Base-by-base conservation (phyloP, 495 filamentous ascomycete species). In the Trichoderma parareesei region DNA sequence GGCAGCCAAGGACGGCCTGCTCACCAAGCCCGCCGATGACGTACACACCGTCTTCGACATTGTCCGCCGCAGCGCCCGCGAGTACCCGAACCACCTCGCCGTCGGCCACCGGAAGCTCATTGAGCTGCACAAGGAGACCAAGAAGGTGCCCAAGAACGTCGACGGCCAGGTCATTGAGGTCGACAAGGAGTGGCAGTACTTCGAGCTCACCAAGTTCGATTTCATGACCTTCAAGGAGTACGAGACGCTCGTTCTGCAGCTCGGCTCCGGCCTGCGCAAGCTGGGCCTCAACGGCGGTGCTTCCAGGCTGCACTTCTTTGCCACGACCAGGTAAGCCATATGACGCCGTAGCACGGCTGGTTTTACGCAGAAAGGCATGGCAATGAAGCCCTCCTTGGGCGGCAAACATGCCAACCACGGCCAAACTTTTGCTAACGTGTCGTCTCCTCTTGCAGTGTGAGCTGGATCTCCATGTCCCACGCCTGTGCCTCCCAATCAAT, bases 401-500 rank as follows among this genome's bases (percentile, higher is more conserved):
- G 72, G 80, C 8, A 27, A 27, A 27, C 27, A 27, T 27, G 27
- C 27, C 27, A 27, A 27, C 27, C 27, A 27, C 27, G 27, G 27
- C 27, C 27, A 27, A 27, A 27, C 27, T 27, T 27, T 27, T 27
- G 27, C 27, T 27, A 20, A 46, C 38, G 43, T 57, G 10, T 16
- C 3, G 11, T 68, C 35, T 37, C 61, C 1, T 38, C 20, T 10
- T 33, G 14, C 64, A 83, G 81, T 65, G 66, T 75, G 10, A 78
- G 80, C 65, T 84, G 81, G 81, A 69, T 83, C 40, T 71, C 71
- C 62, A 77, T 78, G 75, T 87, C 90, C 27, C 91, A 82, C 61
- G 79, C 75, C 60, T 87, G 88, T 71, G 81, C 87, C 49, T 95
- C 94, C n/a, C 95, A 99, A 78, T 93, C 92, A 9, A 84, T 98